Base-by-base conservation (phyloP, 352 stramenopile genomes). In the Phytopythium kandeliae region DNA sequence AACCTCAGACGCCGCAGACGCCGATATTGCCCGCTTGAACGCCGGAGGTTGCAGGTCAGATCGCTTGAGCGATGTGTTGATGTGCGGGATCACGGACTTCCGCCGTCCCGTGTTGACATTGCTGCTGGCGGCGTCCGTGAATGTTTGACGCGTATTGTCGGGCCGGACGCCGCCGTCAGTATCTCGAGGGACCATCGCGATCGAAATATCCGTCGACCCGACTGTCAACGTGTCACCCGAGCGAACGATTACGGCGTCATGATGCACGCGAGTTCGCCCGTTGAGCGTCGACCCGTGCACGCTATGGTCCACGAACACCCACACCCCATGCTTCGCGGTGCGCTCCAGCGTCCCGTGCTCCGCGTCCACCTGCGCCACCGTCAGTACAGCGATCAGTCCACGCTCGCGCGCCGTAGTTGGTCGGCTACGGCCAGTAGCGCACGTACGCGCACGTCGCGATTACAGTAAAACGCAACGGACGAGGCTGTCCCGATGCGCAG, bases 231-330 rank as follows among this genome's bases (percentile, higher is more conserved):
- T 65, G 52, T 92, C 80, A 35, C 80, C 80, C 42, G 74, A 58
- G 25, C 55, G 63, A 35, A 92, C 74, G 8, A 92, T 56, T 2
- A 69, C 68, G 2, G 78, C 80, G 24, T 79, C 60, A 24, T 61
- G 41, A 30, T 86, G 78, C 9, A 92, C 45, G 15, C 54, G 60
- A 37, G 54, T 55, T 4, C 58, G 48, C 0, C 59, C 55, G 59
- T 86, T 82, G 8, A 89, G 45, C 13, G 51, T 57, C 21, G 74
- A 83, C 34, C 81, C 81, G 5, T 53, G 26, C 2, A 48, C 43
- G 45, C 81, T 92, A 51, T 92, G 81, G 63, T 92, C 81, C 22
- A 86, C 82, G 36, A 79, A 92, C 35, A 92, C 71, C 81, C 81
- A 92, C 5, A 90, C 50, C 25, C 76, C 70, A 9, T 73, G 54